Evolutionary conservation across 805 yeast species (phyloP).

Genomic region (Suhomyces sp.): DNA sequence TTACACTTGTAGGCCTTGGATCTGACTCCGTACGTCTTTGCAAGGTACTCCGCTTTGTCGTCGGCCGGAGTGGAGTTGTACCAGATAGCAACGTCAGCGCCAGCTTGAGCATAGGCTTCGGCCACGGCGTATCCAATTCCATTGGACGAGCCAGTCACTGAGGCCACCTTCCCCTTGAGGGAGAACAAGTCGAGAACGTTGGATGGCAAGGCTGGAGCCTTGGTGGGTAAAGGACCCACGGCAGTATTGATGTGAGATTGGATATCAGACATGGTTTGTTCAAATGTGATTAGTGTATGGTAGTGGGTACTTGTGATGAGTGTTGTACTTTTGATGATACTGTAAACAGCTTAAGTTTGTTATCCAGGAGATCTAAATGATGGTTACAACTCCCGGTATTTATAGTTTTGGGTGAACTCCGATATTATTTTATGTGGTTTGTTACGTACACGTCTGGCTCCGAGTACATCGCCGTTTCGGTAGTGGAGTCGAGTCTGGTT

Average conservation of each 20-base stretch:
- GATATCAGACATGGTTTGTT: conserved; percentile 3
- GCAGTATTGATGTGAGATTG: conserved; percentile 24
- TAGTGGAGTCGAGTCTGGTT: too few relatives aligned
- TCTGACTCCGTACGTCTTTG: conserved; percentile 58
- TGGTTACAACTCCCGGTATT: too few relatives aligned
- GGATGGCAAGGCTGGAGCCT: conserved; percentile 50
- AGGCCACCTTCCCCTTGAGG: conserved; percentile 78
- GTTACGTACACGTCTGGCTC: too few relatives aligned
- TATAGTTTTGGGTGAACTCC: too few relatives aligned
- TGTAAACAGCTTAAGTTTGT: too few relatives aligned
- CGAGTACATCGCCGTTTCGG: too few relatives aligned
- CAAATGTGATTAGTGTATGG: too few relatives aligned
- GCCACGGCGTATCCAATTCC: conserved; percentile 86
- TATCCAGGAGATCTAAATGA: too few relatives aligned
- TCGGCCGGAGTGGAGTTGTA: conserved; percentile 61
- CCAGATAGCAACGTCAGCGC: conserved; percentile 77
- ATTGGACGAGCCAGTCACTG: conserved; percentile 80
- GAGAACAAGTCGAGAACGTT: conserved; percentile 69
- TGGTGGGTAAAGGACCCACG: conserved; percentile 55
- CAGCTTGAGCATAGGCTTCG: conserved; percentile 81
- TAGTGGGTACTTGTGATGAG: too few relatives aligned
- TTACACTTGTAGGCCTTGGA: conserved; percentile 65
- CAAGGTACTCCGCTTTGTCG: conserved; percentile 52
- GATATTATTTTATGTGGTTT: too few relatives aligned
- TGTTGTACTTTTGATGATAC: too few relatives aligned